A percentile compares a stretch with the other conserved stretches of the same genome.
Evolutionary conservation across 768 basidiomycete genomes (phyloP).

Genomic region (Suillus subaureus): DNA sequence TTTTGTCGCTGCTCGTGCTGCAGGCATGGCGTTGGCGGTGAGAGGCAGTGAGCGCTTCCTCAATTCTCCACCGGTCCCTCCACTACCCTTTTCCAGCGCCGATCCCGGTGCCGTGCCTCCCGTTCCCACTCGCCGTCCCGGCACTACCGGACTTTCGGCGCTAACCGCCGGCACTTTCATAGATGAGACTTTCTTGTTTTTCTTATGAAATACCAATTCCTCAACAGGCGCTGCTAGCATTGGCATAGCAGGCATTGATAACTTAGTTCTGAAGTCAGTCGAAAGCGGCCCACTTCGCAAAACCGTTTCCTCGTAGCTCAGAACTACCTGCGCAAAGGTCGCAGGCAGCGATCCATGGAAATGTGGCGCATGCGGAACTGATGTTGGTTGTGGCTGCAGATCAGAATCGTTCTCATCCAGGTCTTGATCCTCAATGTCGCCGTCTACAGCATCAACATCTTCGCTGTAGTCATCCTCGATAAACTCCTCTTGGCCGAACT

Average conservation of each 20-base stretch:
- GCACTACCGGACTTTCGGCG: conserved; percentile 16
- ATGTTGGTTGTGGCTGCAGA: conserved; percentile 25
- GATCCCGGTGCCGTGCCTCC: conserved; percentile 35
- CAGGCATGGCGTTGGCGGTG: conserved; percentile 45
- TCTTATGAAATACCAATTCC: conserved; percentile 32
- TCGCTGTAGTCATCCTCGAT: conserved; percentile 49
- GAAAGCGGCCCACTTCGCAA: conserved; percentile 19
- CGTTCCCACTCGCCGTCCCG: conserved; percentile 19
- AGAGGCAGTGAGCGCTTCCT: conserved; percentile 41
- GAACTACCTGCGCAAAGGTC: conserved; percentile 40
- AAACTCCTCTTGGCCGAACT: conserved; percentile 38
- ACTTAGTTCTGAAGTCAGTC: conserved; percentile 30
- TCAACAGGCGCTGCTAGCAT: conserved; percentile 20
- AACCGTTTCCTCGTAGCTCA: conserved; percentile 41
- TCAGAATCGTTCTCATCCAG: conserved; percentile 32
- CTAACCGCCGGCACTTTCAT: conserved; percentile 31
- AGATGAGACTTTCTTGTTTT: conserved; percentile 44
- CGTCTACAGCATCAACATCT: conserved; percentile 48
- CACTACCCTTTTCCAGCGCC: conserved; percentile 34
- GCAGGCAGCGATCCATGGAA: conserved; percentile 22
- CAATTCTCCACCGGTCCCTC: conserved; percentile 34
- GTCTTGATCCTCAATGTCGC: conserved; percentile 42
- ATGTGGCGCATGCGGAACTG: conserved; percentile 18
- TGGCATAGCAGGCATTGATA: conserved; percentile 23
- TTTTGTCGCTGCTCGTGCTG: conserved; percentile 42